Evolutionary conservation across 768 basidiomycete species (phyloP).

Genomic region (Tephrocybe sp.): DNA sequence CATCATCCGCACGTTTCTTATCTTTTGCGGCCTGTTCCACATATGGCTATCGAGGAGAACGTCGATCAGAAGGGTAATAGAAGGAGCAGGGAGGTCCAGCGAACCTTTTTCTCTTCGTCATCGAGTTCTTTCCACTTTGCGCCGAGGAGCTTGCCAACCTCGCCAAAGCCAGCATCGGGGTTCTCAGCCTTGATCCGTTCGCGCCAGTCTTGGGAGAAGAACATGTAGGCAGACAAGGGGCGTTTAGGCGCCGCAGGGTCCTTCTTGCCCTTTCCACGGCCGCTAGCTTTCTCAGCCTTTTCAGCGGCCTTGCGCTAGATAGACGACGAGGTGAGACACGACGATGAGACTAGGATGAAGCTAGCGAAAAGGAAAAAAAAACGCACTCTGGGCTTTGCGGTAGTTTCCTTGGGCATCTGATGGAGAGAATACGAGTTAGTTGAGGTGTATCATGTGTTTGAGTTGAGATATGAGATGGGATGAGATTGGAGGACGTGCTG

Average conservation of each 20-base stretch:
- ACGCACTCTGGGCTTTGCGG: slow-evolving; percentile 62
- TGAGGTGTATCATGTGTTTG: not conserved
- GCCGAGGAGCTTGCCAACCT: slow-evolving; percentile 92
- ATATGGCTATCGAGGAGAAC: slow-evolving; percentile 78
- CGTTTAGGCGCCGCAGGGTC: slow-evolving; percentile 88
- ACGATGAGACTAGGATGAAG: slow-evolving; percentile 5
- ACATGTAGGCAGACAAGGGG: slow-evolving; percentile 96
- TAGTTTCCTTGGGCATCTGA: slow-evolving; percentile 77
- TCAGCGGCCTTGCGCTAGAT: slow-evolving; percentile 71
- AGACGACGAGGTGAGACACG: slow-evolving; percentile 5
- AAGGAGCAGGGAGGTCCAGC: not conserved
- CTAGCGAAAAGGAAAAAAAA: slow-evolving; percentile 5
- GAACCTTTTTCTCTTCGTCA: slow-evolving; percentile 87
- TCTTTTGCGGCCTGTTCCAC: slow-evolving; percentile 81
- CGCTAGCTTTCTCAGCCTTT: slow-evolving; percentile 60
- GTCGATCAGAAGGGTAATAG: slow-evolving; percentile 5
- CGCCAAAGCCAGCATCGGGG: slow-evolving; percentile 92
- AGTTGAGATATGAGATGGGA: not conserved
- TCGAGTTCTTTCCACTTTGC: slow-evolving; percentile 96
- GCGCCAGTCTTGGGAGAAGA: slow-evolving; percentile 96
- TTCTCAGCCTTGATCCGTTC: slow-evolving; percentile 95
- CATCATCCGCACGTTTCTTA: slow-evolving; percentile 83
- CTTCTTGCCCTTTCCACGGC: slow-evolving; percentile 57
- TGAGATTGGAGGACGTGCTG: slow-evolving; percentile 1
- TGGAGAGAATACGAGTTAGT: slow-evolving; percentile 7